Conservation (phyloP, 1,284 basidiomycete genomes). For the Hemileia vastatrix region DNA sequence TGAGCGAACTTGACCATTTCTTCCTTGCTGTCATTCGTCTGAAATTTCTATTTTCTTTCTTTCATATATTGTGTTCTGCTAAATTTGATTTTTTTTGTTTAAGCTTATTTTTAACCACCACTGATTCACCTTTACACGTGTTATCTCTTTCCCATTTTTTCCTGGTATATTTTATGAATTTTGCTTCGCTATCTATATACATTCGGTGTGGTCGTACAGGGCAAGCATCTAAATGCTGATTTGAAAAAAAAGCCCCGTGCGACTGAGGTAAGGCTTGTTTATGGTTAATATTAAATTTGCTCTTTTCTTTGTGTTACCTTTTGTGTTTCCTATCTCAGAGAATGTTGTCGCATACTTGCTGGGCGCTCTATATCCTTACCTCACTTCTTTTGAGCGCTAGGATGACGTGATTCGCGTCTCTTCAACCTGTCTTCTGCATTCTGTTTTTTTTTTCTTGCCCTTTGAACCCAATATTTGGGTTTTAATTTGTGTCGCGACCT, state of each 20-base stretch:
- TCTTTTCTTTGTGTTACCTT: neutral
- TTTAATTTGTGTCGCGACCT: neutral
- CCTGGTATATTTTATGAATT: neutral
- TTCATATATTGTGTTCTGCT: neutral
- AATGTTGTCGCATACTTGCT: too few relatives aligned
- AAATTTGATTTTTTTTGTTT: neutral
- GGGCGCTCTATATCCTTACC: too few relatives aligned
- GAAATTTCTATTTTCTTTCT: neutral
- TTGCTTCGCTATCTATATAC: neutral
- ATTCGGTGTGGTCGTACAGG: constrained; percentile 6
- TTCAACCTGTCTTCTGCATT: too few relatives aligned
- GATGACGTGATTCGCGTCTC: too few relatives aligned
- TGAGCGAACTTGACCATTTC: neutral
- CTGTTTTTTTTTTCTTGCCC: neutral
- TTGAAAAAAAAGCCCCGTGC: constrained; percentile 38
- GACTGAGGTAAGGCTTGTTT: constrained; percentile 46
- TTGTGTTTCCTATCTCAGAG: too few relatives aligned
- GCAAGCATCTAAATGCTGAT: constrained; percentile 33
- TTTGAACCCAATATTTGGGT: neutral
- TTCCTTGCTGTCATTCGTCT: constrained; percentile 1
- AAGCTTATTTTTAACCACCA: neutral
- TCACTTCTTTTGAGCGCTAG: too few relatives aligned
- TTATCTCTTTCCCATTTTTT: neutral
- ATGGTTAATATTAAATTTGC: neutral
- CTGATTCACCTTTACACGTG: neutral